Evolutionary conservation across 164 flowering plant genomes (phyloP).

Genomic region (Akebia trifoliata): DNA sequence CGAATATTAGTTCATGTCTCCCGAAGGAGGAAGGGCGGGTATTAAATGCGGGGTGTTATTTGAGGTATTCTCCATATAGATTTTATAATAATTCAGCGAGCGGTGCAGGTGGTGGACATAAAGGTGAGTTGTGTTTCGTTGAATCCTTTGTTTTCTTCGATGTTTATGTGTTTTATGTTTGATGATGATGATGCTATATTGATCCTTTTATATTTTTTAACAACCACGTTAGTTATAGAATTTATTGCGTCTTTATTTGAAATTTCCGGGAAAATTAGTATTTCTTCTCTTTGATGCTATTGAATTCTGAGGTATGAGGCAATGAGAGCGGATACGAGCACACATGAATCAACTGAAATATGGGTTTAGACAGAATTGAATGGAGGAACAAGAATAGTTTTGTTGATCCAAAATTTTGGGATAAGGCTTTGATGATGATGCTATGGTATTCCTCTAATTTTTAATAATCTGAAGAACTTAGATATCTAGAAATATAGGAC

Average conservation of each 20-base stretch:
- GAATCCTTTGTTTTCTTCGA: neutral
- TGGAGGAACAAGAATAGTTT: too few species aligned
- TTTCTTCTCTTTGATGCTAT: neutral
- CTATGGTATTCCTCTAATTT: too few species aligned
- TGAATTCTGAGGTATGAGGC: too few species aligned
- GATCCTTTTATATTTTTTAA: neutral
- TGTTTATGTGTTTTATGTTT: neutral
- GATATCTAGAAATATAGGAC: too few species aligned
- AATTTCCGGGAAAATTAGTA: neutral
- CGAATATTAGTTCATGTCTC: constrained; percentile 34
- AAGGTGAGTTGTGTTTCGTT: constrained; percentile 28
- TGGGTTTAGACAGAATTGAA: too few species aligned
- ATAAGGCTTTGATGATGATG: too few species aligned
- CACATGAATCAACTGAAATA: too few species aligned
- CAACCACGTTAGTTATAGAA: neutral
- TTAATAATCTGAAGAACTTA: too few species aligned
- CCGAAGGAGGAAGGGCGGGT: constrained; percentile 57
- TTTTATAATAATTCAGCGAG: constrained; percentile 44
- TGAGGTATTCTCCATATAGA: constrained; percentile 53
- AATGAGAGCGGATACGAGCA: too few species aligned
- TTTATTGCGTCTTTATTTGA: neutral
- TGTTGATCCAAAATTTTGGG: too few species aligned
- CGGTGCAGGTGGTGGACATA: constrained; percentile 10
- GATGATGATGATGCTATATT: neutral
- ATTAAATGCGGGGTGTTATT: constrained; percentile 65